phyloP scores from a whole-genome alignment of 805 yeast species.

The Zygosaccharomyces bailii region DNA sequence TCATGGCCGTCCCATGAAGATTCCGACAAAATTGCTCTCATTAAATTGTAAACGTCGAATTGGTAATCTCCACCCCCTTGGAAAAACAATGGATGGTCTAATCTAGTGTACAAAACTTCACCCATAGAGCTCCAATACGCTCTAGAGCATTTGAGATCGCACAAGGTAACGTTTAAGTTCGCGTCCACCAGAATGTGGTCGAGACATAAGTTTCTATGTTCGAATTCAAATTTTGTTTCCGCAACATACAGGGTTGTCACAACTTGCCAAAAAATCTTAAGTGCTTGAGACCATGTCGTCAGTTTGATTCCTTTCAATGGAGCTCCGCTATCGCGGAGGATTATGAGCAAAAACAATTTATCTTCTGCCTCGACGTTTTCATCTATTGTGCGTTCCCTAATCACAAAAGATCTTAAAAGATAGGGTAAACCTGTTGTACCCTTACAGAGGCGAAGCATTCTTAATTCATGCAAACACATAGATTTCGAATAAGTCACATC shows the following conservation, averaged over 20 bases:
- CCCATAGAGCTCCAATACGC: constrained; percentile 13
- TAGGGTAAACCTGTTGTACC: constrained; percentile 34
- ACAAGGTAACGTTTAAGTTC: constrained; percentile 44
- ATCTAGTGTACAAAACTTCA: constrained; percentile 46
- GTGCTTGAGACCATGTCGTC: constrained; percentile 25
- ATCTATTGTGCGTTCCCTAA: constrained; percentile 11
- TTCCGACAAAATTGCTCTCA: constrained; percentile 40
- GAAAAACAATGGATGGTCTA: constrained; percentile 63
- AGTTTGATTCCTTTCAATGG: constrained; percentile 18
- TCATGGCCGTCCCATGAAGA: constrained; percentile 30
- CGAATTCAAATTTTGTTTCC: constrained; percentile 53
- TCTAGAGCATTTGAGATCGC: constrained; percentile 58
- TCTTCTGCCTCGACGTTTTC: constrained; percentile 8
- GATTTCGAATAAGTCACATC: constrained; percentile 20
- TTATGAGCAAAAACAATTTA: constrained; percentile 19
- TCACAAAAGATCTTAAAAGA: constrained; percentile 25
- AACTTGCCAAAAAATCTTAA: constrained; percentile 52
- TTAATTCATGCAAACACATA: constrained; percentile 29
- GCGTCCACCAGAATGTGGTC: constrained; percentile 54
- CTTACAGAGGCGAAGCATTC: constrained; percentile 22
- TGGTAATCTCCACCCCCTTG: constrained; percentile 58
- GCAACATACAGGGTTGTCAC: constrained; percentile 48
- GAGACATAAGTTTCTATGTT: constrained; percentile 69
- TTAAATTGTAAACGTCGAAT: constrained; percentile 56
- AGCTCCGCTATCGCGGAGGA: constrained; percentile 31